Evolutionary conservation across 352 stramenopile genomes (phyloP).

Genomic region (Phytophthora colocasiae): DNA sequence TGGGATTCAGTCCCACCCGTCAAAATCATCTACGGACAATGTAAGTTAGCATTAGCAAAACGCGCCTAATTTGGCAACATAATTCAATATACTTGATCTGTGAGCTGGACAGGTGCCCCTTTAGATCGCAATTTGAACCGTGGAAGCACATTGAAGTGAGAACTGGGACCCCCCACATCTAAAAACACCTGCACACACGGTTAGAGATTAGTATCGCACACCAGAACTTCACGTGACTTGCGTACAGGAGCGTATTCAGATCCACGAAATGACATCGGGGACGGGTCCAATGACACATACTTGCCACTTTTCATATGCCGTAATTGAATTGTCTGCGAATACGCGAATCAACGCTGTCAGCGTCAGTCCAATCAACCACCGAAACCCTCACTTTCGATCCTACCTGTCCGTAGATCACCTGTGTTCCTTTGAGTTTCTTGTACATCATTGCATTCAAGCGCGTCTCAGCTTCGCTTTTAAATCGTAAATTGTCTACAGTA

Average conservation of each 20-base stretch:
- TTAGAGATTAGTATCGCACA: slow-evolving; percentile 21
- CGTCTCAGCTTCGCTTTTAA: slow-evolving; percentile 73
- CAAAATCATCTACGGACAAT: slow-evolving; percentile 51
- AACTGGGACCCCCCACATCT: slow-evolving; percentile 48
- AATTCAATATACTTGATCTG: slow-evolving; percentile 55
- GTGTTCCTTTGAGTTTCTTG: slow-evolving; percentile 63
- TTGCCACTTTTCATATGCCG: slow-evolving; percentile 67
- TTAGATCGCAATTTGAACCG: slow-evolving; percentile 74
- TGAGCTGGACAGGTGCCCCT: slow-evolving; percentile 68
- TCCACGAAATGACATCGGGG: slow-evolving; percentile 55
- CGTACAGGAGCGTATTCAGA: slow-evolving; percentile 60
- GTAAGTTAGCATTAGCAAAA: background rate
- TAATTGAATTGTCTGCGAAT: slow-evolving; percentile 60
- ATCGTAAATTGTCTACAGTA: slow-evolving; percentile 57
- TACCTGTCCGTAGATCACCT: slow-evolving; percentile 77
- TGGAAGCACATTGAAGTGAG: slow-evolving; percentile 62
- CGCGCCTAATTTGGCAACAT: background rate
- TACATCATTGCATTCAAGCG: slow-evolving; percentile 79
- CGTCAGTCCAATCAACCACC: background rate
- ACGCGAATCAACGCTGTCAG: background rate
- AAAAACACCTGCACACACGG: slow-evolving; percentile 53
- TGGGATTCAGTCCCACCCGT: slow-evolving; percentile 55
- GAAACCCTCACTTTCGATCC: background rate
- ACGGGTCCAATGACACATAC: slow-evolving; percentile 61
- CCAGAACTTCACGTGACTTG: background rate